Percentiles rank a stretch among this genome's conserved stretches.
phyloP scores from a whole-genome alignment of 73 alveolate species.

The Paramecium octaurelia region DNA sequence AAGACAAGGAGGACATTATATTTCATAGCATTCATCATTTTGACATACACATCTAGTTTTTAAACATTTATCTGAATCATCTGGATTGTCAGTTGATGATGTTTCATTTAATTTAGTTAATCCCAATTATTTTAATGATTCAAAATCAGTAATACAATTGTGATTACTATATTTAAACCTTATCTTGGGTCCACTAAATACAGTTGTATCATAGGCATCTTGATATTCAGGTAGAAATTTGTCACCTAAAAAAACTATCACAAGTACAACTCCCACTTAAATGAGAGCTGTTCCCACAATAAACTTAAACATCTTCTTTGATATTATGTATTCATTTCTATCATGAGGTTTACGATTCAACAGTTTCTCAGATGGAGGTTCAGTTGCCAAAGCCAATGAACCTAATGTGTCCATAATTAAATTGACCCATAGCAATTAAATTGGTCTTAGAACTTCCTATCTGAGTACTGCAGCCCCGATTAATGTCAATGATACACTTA shows the following conservation, averaged over 20 bases:
- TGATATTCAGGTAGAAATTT: constrained; percentile 54
- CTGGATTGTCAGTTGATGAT: background rate
- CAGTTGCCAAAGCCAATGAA: constrained; percentile 95
- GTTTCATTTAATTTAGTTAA: background rate
- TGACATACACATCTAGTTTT: background rate
- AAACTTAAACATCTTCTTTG: constrained; percentile 90
- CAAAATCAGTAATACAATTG: background rate
- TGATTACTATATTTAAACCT: constrained; percentile 15
- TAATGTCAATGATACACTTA: constrained; percentile 86
- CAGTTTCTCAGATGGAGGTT: constrained; percentile 89
- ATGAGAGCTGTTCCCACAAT: constrained; percentile 80
- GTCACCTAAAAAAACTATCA: constrained; percentile 62
- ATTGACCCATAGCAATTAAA: constrained; percentile 84
- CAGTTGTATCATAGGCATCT: constrained; percentile 55
- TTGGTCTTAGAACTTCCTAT: constrained; percentile 85
- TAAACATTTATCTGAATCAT: background rate
- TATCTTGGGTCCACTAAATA: background rate
- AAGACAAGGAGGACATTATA: background rate
- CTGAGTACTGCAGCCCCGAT: constrained; percentile 89
- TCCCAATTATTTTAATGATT: background rate
- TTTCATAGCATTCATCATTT: background rate
- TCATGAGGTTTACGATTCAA: constrained; percentile 84
- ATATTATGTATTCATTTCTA: constrained; percentile 89
- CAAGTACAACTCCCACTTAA: constrained; percentile 75
- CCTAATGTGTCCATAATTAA: constrained; percentile 95